A percentile compares a stretch with the other conserved stretches of the same genome.
phyloP scores from a whole-genome alignment of 306 rosid species.

The Cucumis cinereus region DNA sequence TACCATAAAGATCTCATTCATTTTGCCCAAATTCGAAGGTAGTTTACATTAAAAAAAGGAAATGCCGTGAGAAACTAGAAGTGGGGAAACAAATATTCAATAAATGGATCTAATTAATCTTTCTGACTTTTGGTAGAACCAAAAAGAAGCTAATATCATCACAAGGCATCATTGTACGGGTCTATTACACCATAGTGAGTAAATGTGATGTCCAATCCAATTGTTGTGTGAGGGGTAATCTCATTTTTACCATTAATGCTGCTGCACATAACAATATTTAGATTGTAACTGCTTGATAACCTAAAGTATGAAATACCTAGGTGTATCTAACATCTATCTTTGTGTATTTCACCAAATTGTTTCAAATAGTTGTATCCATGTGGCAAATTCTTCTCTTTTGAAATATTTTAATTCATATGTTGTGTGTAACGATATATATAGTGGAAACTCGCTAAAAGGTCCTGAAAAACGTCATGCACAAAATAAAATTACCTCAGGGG shows the following conservation, averaged over 20 bases:
- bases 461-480: neutral
- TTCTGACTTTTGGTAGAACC: constrained; percentile 24
- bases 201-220: constrained; percentile 7
- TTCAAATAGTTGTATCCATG: too few species aligned
- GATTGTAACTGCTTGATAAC: neutral
- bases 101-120: constrained; percentile 25
- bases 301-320: neutral
- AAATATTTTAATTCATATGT: too few species aligned
- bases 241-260: constrained; percentile 22
- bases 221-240: neutral
- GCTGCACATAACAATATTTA: constrained; percentile 29
- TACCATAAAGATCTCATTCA: neutral
- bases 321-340: too few species aligned
- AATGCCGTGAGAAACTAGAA: neutral
- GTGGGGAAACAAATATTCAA: neutral
- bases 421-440: too few species aligned
- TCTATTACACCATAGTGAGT: neutral
- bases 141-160: constrained; percentile 19
- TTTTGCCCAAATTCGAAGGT: neutral
- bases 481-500: constrained; percentile 16
- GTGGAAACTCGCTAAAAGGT: neutral
- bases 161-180: neutral
- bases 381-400: too few species aligned
- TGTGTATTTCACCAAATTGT: too few species aligned
- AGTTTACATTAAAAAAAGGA: neutral